These are phyloP conservation scores for Asterionellopsis glacialis DNA, from an alignment of 108 stramenopile species.

Conservation along the genomic window DNA sequence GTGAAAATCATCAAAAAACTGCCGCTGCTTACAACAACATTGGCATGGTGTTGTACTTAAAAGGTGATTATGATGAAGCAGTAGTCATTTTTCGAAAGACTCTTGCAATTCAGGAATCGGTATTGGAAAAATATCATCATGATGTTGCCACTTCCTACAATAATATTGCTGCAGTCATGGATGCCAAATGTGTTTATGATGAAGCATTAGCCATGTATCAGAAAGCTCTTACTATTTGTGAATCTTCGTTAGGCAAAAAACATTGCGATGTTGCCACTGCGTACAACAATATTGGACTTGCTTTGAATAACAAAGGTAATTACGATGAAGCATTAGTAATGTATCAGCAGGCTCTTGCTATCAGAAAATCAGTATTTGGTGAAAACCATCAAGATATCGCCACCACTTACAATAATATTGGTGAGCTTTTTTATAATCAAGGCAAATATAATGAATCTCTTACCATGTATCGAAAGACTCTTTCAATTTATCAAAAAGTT, in stretches of 20 bases:
- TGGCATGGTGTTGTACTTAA: conserved; percentile 16
- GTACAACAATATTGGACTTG: conserved; percentile 15
- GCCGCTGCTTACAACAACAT: no score
- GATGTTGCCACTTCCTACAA: conserved; percentile 6
- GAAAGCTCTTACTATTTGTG: background rate
- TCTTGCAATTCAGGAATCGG: conserved; percentile 4
- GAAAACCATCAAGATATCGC: conserved; percentile 21
- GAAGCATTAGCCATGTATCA: background rate
- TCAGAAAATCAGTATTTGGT: conserved; percentile 18
- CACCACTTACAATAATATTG: conserved; percentile 16
- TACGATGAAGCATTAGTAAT: conserved; percentile 17
- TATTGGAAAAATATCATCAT: conserved; percentile 4
- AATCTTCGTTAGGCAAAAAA: background rate
- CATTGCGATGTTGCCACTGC: no score
- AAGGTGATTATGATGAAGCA: conserved; percentile 24
- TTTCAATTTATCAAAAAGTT: no score
- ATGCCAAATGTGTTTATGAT: conserved; percentile 1
- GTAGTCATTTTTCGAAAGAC: conserved; percentile 14
- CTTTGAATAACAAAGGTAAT: conserved; percentile 10
- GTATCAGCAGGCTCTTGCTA: conserved; percentile 24
- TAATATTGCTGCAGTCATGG: conserved; percentile 19
- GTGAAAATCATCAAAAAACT: conserved; percentile 33
- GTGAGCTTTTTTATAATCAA: background rate
- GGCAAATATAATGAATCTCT: no score
- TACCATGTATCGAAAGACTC: no score